Evolutionary conservation across 495 filamentous ascomycete genomes (phyloP).

Genomic region (Tetracladium setigerum): DNA sequence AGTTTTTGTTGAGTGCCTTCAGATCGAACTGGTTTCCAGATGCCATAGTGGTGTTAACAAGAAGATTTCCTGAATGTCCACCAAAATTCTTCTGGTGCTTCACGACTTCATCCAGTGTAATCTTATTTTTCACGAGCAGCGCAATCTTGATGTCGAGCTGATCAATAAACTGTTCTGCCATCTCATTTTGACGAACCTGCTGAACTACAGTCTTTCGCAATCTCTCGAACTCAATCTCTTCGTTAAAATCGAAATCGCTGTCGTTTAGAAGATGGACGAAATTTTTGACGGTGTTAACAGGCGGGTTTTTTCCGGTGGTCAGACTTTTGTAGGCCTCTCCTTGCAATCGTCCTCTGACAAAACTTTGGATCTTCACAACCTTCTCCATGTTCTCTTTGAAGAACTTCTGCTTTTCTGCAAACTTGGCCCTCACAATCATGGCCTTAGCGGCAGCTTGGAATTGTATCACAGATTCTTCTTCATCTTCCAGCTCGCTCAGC

Average conservation of each 20-base stretch:
- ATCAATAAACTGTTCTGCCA: constrained; percentile 95
- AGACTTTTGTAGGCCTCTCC: constrained; percentile 96
- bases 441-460: constrained; percentile 73
- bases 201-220: constrained; percentile 91
- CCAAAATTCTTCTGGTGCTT: constrained; percentile 96
- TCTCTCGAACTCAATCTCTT: constrained; percentile 93
- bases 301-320: constrained; percentile 94
- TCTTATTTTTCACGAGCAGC: constrained; percentile 97
- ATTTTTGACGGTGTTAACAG: constrained; percentile 91
- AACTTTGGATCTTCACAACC: constrained; percentile 97
- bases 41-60: constrained; percentile 79
- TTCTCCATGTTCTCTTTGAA: constrained; percentile 97
- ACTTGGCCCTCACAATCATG: constrained; percentile 62
- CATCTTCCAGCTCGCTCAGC: constrained; percentile 67
- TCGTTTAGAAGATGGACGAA: constrained; percentile 98
- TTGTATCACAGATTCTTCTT: constrained; percentile 66
- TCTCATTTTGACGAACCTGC: constrained; percentile 92
- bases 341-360: constrained; percentile 86
- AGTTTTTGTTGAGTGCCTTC: constrained; percentile 95
- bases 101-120: constrained; percentile 95
- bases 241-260: constrained; percentile 97
- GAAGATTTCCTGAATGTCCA: constrained; percentile 76
- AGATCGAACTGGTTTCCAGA: constrained; percentile 92
- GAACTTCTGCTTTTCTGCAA: constrained; percentile 77
- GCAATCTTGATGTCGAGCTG: constrained; percentile 99